Percentiles rank a stretch among this genome's conserved stretches.
Evolutionary conservation across 345 rosid genomes (phyloP).

Genomic region (Geranium brycei): DNA sequence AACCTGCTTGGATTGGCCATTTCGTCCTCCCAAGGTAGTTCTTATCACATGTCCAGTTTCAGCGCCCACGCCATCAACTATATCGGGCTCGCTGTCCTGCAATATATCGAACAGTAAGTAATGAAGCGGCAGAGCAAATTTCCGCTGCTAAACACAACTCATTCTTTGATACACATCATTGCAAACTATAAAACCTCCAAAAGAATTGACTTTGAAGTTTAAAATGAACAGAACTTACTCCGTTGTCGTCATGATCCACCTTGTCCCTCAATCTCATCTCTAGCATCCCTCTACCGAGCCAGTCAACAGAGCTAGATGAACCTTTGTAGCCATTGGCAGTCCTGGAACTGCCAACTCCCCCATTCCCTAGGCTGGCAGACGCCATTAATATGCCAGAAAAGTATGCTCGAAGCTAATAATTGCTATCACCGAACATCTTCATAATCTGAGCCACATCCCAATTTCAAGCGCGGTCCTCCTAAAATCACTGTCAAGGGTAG

Average conservation of each 20-base stretch:
- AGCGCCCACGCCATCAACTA: conserved; percentile 74
- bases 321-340: conserved; percentile 67
- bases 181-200: background rate
- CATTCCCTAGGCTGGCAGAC: conserved; percentile 77
- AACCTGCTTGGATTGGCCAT: conserved; percentile 90
- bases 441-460: background rate
- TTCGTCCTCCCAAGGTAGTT: conserved; percentile 80
- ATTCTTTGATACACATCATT: background rate
- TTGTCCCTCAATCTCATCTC: conserved; percentile 86
- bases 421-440: conserved; percentile 3
- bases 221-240: conserved; percentile 36
- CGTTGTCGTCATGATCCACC: conserved; percentile 67
- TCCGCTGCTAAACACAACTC: background rate
- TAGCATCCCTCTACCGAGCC: conserved; percentile 90
- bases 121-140: background rate
- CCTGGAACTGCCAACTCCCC: conserved; percentile 93
- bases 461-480: background rate
- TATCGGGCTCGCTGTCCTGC: conserved; percentile 91
- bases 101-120: conserved; percentile 9
- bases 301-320: conserved; percentile 90
- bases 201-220: background rate
- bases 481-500: background rate
- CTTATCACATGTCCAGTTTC: conserved; percentile 86
- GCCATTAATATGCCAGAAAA: conserved; percentile 39
- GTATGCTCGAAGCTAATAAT: conserved; percentile 24